Evolutionary conservation across 192 early-diverging fungal genomes (phyloP).

Genomic region (Backusella psychrophila): DNA sequence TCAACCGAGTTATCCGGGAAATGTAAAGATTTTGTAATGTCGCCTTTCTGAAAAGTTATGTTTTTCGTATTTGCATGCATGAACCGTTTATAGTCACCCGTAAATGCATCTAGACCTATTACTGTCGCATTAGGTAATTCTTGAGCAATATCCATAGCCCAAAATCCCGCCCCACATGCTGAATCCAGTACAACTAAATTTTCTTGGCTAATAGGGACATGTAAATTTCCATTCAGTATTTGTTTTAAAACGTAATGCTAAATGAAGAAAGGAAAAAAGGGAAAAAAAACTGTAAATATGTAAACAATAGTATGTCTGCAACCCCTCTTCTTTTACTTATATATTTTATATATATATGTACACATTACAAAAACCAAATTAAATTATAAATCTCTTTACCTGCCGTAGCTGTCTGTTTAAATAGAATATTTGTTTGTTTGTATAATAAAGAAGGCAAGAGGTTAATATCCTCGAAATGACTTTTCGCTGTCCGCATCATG

Average conservation of each 20-base stretch:
- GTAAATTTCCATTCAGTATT: constrained; percentile 10
- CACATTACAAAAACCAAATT: no score
- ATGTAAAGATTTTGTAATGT: constrained; percentile 14
- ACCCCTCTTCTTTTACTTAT: not conserved
- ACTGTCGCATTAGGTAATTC: constrained; percentile 20
- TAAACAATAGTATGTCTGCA: not conserved
- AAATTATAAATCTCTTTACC: constrained; percentile 12
- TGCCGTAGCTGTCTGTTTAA: constrained; percentile 20
- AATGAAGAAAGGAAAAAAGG: not conserved
- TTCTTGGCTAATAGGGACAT: not conserved
- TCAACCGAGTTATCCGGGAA: constrained; percentile 30
- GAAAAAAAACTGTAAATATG: not conserved
- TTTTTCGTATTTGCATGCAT: constrained; percentile 12
- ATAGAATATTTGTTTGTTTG: not conserved
- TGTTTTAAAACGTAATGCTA: constrained; percentile 34
- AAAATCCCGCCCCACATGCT: constrained; percentile 29
- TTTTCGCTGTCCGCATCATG: not conserved
- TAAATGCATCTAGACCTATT: constrained; percentile 19
- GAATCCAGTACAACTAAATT: constrained; percentile 2
- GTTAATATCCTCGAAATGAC: not conserved
- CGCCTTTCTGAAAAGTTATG: constrained; percentile 32
- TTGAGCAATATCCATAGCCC: constrained; percentile 26
- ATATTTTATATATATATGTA: not conserved
- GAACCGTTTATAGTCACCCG: not conserved
- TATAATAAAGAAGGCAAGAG: not conserved